Base-by-base conservation (phyloP, 108 stramenopile genomes). In the Conticribra guillardii region DNA sequence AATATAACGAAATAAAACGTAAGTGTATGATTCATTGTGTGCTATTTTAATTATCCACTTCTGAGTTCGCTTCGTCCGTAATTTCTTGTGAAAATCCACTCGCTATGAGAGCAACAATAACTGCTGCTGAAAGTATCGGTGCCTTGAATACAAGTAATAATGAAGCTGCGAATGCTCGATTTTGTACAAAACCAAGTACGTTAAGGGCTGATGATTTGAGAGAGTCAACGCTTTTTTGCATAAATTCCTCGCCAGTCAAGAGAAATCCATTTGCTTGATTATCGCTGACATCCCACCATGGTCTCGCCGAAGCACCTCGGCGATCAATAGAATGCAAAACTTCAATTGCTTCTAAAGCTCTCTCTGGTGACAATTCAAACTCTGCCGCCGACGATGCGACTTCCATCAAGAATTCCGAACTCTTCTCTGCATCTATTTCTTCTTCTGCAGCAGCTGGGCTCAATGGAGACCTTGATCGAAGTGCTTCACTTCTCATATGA, bases 401-500 rank as follows among this genome's bases (percentile, higher is more conserved):
- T 52, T 50, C 45, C 64, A 70, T 27, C 32, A 78, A 49, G 49
- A 78, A 78, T 8, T 78, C 76, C 26, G 69, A 57, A 34, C 76
- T 70, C 48, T 41, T 70, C 30, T 57, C 2, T 0, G 69, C 69
- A 46, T 78, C 57, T 19, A 57, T 22, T n/a, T 69, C 46, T 52
- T 77, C 76, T 47, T 78, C 76, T 41, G 23, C 41, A 22, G 64
- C 47, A 18, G 64, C 64, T 19, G 34, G 37, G 26, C 69, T 65
- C 11, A 65, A 34, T 11, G 64, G 68, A 21, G 69, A 69, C 17
- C 76, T 47, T 24, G 75, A 62, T 26, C 19, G 56, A 21, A 71
- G 64, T 49, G 79, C 78, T 18, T 73, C 60, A 58, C 72, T 82
- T 24, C 74, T 76, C 80, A 88, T 58, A 17, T 88, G 87, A 47